Base-by-base conservation (phyloP, 768 basidiomycete species). In the Trametes cubensis region DNA sequence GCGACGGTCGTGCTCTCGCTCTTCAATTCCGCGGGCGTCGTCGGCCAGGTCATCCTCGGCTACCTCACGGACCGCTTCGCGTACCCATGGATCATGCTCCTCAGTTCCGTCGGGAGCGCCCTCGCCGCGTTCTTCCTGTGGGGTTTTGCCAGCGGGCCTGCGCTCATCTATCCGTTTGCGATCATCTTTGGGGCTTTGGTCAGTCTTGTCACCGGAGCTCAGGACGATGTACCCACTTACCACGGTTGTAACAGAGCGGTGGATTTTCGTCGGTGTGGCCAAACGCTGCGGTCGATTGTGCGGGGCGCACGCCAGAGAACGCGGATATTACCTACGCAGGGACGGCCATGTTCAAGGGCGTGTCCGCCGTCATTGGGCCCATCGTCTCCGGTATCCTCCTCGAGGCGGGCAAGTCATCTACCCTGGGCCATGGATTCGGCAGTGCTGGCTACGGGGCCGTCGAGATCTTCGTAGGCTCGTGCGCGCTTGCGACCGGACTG, bases 121-220 rank as follows among this genome's bases (percentile, higher is more conserved):
- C 55, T 61, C 23, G 61, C 67, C 21, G 67, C 66, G 15, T 67
- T 68, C 61, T 51, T 66, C 34, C 64, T 70, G 21, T 71, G 66
- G 66, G 69, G 66, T 47, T 69, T 68, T 57, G 68, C 70, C 15
- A 47, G 63, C 30, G 65, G 53, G 14, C 64, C 69, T 3, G 61
- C 67, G 21, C 62, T 60, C 15, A 62, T 71, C 14, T 68, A 66
- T 48, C 63, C 61, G 26, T 68, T 69, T 39, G 66, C 63, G 21
- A 47, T 71, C 42, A 56, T 70, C 25, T 71, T 70, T 51, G 70
- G 69, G 38, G 68, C 60, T 14, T 58, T 67, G 59, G 64, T 70
- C 30, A 48, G 70, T 52, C 10, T 6, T 20, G 7, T 28, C 7
- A 4, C 28, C 28, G 28, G 3, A 7, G 4, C 28, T 28, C 4